These are phyloP conservation scores for Diospyros lotus DNA, from an alignment of 148 eudicot species.

Conservation along the genomic window DNA sequence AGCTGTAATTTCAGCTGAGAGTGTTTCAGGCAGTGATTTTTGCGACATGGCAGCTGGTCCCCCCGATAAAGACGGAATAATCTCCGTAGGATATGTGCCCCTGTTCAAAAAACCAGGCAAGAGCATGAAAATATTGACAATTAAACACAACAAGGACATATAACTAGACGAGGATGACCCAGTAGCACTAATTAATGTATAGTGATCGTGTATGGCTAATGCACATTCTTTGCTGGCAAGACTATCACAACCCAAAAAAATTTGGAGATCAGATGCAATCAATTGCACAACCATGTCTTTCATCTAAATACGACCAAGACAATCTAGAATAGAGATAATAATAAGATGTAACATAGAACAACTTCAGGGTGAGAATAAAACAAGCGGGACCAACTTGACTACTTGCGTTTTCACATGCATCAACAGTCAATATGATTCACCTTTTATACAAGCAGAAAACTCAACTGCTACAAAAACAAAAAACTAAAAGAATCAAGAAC, in stretches of 20 bases:
- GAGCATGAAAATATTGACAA: background rate
- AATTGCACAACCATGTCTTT: background rate
- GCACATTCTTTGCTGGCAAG: no score
- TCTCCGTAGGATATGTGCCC: slow-evolving; percentile 67
- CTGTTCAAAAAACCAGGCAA: slow-evolving; percentile 30
- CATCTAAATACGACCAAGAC: background rate
- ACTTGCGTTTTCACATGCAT: no score
- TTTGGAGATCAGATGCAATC: background rate
- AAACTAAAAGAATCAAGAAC: no score
- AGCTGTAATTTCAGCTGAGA: slow-evolving; percentile 41
- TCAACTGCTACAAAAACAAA: no score
- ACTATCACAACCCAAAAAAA: no score
- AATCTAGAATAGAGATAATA: no score
- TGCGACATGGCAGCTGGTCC: slow-evolving; percentile 22
- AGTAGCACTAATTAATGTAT: background rate
- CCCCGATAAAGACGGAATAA: slow-evolving; percentile 40
- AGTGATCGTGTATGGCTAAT: no score
- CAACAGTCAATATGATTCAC: no score
- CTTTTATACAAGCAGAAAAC: no score
- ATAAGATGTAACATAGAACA: background rate
- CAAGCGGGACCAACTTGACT: background rate
- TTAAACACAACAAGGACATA: slow-evolving; percentile 3
- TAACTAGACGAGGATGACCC: background rate
- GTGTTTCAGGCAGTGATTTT: slow-evolving; percentile 22
- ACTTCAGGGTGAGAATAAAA: background rate